Percentiles rank a stretch among this genome's conserved stretches.
phyloP scores from a whole-genome alignment of 2,329 filamentous ascomycete genomes.

The Calonectria naviculata region DNA sequence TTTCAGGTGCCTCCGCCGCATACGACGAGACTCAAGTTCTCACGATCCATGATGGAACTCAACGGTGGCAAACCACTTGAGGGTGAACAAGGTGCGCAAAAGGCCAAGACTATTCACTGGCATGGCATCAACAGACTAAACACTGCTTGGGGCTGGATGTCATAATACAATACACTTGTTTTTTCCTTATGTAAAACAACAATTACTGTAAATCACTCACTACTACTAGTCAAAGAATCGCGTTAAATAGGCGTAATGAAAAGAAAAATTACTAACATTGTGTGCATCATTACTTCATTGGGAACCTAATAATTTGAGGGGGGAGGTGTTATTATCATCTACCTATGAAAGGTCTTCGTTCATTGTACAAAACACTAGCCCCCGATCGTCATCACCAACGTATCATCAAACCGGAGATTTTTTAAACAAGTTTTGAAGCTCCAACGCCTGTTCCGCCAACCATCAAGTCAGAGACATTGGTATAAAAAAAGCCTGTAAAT shows the following conservation, averaged over 20 bases:
- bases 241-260: neutral
- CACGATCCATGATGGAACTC: conserved; percentile 40
- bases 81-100: conserved; percentile 23
- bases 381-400: conserved; percentile 55
- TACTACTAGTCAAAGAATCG: no score
- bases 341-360: conserved; percentile 55
- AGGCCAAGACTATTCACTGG: conserved; percentile 41
- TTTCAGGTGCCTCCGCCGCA: conserved; percentile 37
- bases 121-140: conserved; percentile 43
- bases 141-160: conserved; percentile 43
- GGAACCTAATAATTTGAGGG: conserved; percentile 53
- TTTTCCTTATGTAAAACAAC: neutral
- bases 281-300: neutral
- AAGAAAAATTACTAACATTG: neutral
- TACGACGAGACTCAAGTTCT: conserved; percentile 30
- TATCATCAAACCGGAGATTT: conserved; percentile 57
- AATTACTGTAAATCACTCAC: neutral
- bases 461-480: conserved; percentile 59
- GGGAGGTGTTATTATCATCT: conserved; percentile 68
- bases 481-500: conserved; percentile 51
- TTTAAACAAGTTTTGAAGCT: conserved; percentile 61
- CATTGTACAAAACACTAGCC: conserved; percentile 56
- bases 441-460: conserved; percentile 62
- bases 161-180: conserved; percentile 23
- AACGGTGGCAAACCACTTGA: conserved; percentile 34